Base-by-base conservation (phyloP, 169 alveolate genomes). In the Plasmodium cynomolgi region DNA sequence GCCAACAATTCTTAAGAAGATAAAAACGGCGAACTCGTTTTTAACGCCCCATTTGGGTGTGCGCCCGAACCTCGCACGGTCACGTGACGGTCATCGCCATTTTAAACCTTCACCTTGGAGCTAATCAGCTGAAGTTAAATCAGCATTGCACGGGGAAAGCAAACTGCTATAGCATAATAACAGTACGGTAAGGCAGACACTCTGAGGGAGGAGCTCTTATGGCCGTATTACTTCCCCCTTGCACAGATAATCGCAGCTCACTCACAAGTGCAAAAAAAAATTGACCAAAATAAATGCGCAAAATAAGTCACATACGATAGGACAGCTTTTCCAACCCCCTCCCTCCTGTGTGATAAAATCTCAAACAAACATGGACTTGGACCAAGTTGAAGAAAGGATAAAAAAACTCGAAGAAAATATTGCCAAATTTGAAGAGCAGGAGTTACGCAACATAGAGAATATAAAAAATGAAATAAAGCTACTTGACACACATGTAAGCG, bases 401-500 rank as follows among this genome's bases (percentile, higher is more conserved):
- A 85, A 85, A 74, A 74, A 74, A 37, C 54, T 85, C 6, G 93
- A 85, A 85, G 93, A 85, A 2, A 79, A 85, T 26, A 26, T 85
- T 17, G 56, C 77, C 29, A 75, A 77, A 23, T 85, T 44, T 13
- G 41, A 37, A 31, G 56, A 85, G n/a, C 41, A 68, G 37, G 85
- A 85, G 44, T 39, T 73, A 33, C 44, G 71, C 58, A 85, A 85
- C 56, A 54, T 75, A 2, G 84, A 47, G 26, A 85, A 41, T 56
- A 41, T 85, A 85, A 77, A 74, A 85, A 85, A 77, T 44, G 86
- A 85, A 34, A 75, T 75, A 62, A 44, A 73, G 13, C 44, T 54
- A 47, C 71, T 85, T 11, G 81, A 85, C 62, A 50, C 26, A 50
- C 39, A 50, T 29, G 68, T 85, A 50, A 85, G 80, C 20, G 85